Evolutionary conservation across 2,329 filamentous ascomycete species (phyloP).

Genomic region (Aureobasidium melanogenum): DNA sequence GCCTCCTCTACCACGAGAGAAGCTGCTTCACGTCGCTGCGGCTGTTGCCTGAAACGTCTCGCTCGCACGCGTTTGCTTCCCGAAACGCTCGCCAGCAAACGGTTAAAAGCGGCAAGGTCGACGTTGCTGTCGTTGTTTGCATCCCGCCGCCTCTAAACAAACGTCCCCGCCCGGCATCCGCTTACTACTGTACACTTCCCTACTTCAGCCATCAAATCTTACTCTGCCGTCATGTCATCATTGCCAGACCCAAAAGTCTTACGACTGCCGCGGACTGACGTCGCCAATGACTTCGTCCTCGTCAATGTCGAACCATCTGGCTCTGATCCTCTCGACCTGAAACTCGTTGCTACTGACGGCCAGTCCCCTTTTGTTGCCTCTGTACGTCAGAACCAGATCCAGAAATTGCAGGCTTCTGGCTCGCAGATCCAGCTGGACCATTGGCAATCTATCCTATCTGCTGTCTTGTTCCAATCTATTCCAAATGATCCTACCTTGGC

Average conservation of each 20-base stretch:
- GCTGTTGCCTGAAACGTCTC: slow-evolving; percentile 6
- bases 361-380: slow-evolving; percentile 49
- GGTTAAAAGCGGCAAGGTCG: background rate
- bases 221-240: slow-evolving; percentile 15
- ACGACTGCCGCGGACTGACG: slow-evolving; percentile 46
- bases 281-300: slow-evolving; percentile 42
- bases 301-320: slow-evolving; percentile 48
- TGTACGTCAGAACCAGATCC: slow-evolving; percentile 51
- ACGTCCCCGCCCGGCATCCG: slow-evolving; percentile 4
- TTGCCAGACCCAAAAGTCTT: slow-evolving; percentile 36
- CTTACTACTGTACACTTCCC: background rate
- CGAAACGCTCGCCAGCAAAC: slow-evolving; percentile 9
- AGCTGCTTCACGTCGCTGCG: slow-evolving; percentile 1
- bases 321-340: slow-evolving; percentile 52
- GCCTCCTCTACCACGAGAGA: background rate
- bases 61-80: slow-evolving; percentile 2
- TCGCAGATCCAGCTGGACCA: slow-evolving; percentile 51
- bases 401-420: slow-evolving; percentile 45
- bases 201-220: slow-evolving; percentile 4
- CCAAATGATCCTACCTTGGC: slow-evolving; percentile 36
- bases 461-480: slow-evolving; percentile 43
- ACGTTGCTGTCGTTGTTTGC: slow-evolving; percentile 6
- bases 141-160: slow-evolving; percentile 11
- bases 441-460: slow-evolving; percentile 55
- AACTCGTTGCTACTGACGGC: slow-evolving; percentile 60